Percentiles rank a stretch among this genome's conserved stretches.
These are phyloP conservation scores for Malassezia psittaci DNA, from an alignment of 1,284 basidiomycete species.

Conservation along the genomic window DNA sequence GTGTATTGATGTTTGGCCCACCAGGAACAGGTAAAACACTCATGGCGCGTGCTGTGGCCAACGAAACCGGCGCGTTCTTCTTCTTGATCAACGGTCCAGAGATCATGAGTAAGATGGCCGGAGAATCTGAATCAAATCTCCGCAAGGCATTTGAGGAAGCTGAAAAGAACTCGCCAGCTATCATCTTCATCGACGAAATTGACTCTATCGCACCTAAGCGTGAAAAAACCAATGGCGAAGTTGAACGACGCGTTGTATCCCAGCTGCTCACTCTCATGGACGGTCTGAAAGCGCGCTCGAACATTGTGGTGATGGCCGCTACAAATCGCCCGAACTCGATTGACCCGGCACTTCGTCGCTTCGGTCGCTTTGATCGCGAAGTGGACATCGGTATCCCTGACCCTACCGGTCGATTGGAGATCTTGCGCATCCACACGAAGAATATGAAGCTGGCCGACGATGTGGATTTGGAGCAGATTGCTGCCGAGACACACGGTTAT, in stretches of 20 bases:
- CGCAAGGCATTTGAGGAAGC: conserved; percentile 98
- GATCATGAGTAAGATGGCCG: conserved; percentile 99
- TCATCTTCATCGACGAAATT: conserved; percentile 99
- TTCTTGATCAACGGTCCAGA: conserved; percentile 99
- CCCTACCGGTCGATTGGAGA: conserved; percentile 93
- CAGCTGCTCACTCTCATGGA: conserved; percentile 98
- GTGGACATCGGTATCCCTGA: conserved; percentile 98
- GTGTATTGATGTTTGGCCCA: conserved; percentile 48
- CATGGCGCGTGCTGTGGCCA: conserved; percentile 99
- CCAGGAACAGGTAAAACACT: conserved; percentile 48
- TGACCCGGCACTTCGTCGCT: conserved; percentile 91
- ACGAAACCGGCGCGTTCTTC: conserved; percentile 99
- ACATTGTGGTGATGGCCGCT: conserved; percentile 98
- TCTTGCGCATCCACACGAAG: conserved; percentile 97
- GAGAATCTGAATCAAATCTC: conserved; percentile 91
- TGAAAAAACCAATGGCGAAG: conserved; percentile 99
- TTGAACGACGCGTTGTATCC: conserved; percentile 96
- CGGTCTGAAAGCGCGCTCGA: conserved; percentile 92
- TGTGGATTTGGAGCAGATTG: conserved; percentile 92
- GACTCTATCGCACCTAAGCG: conserved; percentile 98
- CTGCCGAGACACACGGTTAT: conserved; percentile 96
- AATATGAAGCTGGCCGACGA: conserved; percentile 99
- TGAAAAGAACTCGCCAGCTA: conserved; percentile 98
- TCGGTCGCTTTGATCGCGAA: conserved; percentile 97
- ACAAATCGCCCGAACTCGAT: conserved; percentile 98